Base-by-base conservation (phyloP, 2,329 filamentous ascomycete species). In the Mariannaea sp. region DNA sequence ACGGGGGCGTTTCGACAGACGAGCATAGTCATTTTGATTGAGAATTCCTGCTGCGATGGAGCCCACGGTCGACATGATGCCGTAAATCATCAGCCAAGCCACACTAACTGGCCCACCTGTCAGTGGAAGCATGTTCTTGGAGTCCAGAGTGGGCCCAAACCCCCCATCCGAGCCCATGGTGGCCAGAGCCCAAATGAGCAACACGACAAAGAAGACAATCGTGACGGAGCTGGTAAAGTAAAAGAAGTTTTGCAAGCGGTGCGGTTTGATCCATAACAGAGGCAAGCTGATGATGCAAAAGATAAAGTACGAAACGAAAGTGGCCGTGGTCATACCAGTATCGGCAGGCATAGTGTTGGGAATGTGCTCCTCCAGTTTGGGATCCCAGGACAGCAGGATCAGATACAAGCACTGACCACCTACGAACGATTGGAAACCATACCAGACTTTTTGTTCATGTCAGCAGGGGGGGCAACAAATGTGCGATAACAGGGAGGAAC, bases 371-470 rank as follows among this genome's bases (percentile, higher is more conserved):
- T 77, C 75, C 27, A 77, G 67, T 7, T 68, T 67, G 9, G 76
- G 76, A 58, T 75, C 74, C 63, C 76, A 75, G 2, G 77, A 75
- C 9, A 75, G 71, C 5, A 80, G 67, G 44, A 75, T 75, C 38
- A 79, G 68, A 44, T 78, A 76, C 49, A 77, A 57, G 42, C 75
- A 78, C 60, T 76, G 68, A 3, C 76, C 76, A 10, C 77, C 77
- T 33, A 77, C 72, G 73, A 75, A 79, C 4, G 75, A 71, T 45
- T 77, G 75, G 51, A 78, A 76, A 13, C 70, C 74, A 46, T 75
- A 75, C 56, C 56, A 58, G 27, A 58, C 56, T 58, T 27, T 5
- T 12, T 35, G 19, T 4, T n/a, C 3, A 35, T n/a, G n/a, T n/a
- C n/a, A n/a, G n/a, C n/a, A n/a, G n/a, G n/a, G n/a, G n/a, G 39